Conservation (phyloP, 345 rosid genomes). For the Acer yangbiense region DNA sequence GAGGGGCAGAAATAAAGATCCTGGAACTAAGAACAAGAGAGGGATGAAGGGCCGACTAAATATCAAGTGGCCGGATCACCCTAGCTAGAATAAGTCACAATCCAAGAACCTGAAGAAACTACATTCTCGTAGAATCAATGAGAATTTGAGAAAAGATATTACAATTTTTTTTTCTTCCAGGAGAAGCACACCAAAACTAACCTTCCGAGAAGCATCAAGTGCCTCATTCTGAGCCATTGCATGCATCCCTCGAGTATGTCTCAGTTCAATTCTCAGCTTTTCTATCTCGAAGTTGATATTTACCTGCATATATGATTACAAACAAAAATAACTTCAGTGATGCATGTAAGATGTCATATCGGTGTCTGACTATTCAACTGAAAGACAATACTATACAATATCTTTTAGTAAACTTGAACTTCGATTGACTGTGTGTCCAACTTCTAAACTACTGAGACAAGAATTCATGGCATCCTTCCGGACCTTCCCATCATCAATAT, state of each 20-base stretch:
- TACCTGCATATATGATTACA: slow-evolving; percentile 43
- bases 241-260: slow-evolving; percentile 73
- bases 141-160: background rate
- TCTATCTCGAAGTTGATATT: slow-evolving; percentile 72
- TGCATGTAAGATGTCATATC: too few species aligned
- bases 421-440: slow-evolving; percentile 30
- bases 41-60: too few species aligned
- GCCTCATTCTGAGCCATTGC: slow-evolving; percentile 80
- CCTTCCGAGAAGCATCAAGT: slow-evolving; percentile 80
- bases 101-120: too few species aligned
- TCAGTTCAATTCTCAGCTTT: slow-evolving; percentile 82
- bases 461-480: slow-evolving; percentile 25
- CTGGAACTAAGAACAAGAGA: background rate
- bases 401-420: slow-evolving; percentile 33
- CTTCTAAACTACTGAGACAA: slow-evolving; percentile 38
- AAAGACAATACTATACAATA: too few species aligned
- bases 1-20: too few species aligned
- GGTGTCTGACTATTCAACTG: too few species aligned
- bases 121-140: background rate
- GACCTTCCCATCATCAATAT: slow-evolving; percentile 36
- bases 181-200: slow-evolving; percentile 28
- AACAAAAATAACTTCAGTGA: background rate
- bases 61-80: too few species aligned
- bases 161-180: background rate
- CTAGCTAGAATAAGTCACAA: background rate